Evolutionary conservation across 768 basidiomycete species (phyloP).

Genomic region (Harrya chromipes): DNA sequence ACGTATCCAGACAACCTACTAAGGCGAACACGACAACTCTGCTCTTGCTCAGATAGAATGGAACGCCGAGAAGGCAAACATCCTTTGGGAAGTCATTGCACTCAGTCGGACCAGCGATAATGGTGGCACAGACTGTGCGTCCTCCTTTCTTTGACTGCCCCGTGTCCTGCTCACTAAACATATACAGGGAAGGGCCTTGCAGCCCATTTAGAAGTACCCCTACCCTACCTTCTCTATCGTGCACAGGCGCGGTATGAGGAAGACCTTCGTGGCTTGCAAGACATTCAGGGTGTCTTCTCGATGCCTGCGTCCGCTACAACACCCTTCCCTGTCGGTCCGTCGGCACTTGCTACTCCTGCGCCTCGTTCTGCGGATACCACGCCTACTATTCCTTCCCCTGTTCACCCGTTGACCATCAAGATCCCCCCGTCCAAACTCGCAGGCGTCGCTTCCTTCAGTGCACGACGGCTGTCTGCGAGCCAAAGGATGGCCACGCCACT

Average conservation of each 20-base stretch:
- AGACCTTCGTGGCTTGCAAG: slow-evolving; percentile 75
- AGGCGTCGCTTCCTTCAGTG: slow-evolving; percentile 4
- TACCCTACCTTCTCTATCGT: slow-evolving; percentile 82
- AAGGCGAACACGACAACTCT: slow-evolving; percentile 10
- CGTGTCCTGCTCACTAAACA: neutral
- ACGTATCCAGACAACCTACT: slow-evolving; percentile 28
- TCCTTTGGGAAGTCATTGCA: slow-evolving; percentile 86
- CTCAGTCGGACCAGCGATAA: slow-evolving; percentile 70
- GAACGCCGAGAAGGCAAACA: slow-evolving; percentile 79
- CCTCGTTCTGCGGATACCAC: slow-evolving; percentile 16
- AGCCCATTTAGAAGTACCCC: slow-evolving; percentile 71
- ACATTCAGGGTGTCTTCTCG: slow-evolving; percentile 56
- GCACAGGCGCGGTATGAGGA: slow-evolving; percentile 84
- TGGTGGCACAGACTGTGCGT: slow-evolving; percentile 76
- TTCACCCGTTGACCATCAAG: slow-evolving; percentile 23
- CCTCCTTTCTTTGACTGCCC: neutral
- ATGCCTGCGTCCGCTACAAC: slow-evolving; percentile 41
- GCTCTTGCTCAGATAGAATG: slow-evolving; percentile 67
- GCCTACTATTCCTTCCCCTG: slow-evolving; percentile 9
- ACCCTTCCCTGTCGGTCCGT: slow-evolving; percentile 20
- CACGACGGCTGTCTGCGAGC: slow-evolving; percentile 35
- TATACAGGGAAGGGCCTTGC: slow-evolving; percentile 78
- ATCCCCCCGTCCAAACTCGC: slow-evolving; percentile 18
- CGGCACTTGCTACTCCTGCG: slow-evolving; percentile 7
- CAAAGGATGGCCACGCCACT: slow-evolving; percentile 52